These are phyloP conservation scores for Blastobotrys muscicola DNA, from an alignment of 805 yeast species.

Conservation along the genomic window DNA sequence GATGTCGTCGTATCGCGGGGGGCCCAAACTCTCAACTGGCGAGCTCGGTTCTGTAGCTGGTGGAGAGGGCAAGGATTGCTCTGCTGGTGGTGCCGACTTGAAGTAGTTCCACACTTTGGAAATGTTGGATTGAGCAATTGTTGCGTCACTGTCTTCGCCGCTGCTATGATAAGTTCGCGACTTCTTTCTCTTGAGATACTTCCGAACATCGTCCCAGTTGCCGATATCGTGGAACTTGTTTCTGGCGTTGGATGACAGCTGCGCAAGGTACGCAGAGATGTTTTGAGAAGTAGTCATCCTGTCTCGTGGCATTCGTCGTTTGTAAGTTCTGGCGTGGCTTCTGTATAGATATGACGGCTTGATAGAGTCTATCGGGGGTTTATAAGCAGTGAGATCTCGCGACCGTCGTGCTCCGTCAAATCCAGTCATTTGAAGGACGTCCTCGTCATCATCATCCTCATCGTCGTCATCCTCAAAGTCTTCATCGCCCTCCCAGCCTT, in stretches of 20 bases:
- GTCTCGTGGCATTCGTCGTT: background rate
- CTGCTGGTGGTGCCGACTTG: conserved; percentile 4
- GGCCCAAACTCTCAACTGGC: conserved; percentile 4
- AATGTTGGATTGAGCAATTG: conserved; percentile 8
- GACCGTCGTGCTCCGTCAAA: background rate
- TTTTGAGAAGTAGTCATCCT: conserved; percentile 10
- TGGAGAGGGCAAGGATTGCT: background rate
- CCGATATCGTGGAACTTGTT: conserved; percentile 12
- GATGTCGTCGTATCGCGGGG: conserved; percentile 22
- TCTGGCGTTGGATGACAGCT: conserved; percentile 13
- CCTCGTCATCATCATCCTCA: conserved; percentile 18
- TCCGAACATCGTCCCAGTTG: conserved; percentile 16
- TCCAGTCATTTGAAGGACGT: conserved; percentile 9
- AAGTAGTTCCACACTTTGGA: conserved; percentile 13
- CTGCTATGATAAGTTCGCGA: conserved; percentile 1
- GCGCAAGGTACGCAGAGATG: conserved; percentile 12
- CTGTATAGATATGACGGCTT: too few relatives aligned
- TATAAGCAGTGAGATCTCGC: background rate
- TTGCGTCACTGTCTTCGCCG: conserved; percentile 14
- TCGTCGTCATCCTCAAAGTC: conserved; percentile 17
- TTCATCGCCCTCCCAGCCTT: conserved; percentile 10
- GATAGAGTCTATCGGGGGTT: background rate
- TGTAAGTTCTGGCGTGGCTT: background rate
- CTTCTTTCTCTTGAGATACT: conserved; percentile 9
- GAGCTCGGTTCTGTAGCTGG: too few relatives aligned